phyloP scores from a whole-genome alignment of 257 asterid species.

The Salvia hispanica region DNA sequence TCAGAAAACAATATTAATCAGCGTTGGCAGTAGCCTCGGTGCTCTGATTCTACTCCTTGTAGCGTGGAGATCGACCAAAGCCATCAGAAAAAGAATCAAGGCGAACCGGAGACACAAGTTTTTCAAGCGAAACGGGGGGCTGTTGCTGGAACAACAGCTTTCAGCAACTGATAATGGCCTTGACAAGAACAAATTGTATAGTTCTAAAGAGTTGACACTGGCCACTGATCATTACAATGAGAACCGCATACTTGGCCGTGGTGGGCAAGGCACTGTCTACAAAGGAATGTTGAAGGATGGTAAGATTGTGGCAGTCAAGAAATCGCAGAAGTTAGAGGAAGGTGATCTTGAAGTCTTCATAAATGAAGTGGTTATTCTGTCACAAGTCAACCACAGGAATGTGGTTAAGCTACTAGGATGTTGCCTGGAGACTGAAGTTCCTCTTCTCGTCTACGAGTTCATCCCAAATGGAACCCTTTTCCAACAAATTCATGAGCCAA shows the following conservation, averaged over 20 bases:
- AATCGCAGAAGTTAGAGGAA: slow-evolving; percentile 29
- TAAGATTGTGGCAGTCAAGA: slow-evolving; percentile 42
- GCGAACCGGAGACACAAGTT: slow-evolving; percentile 24
- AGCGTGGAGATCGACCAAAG: not conserved
- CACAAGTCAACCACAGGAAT: slow-evolving; percentile 42
- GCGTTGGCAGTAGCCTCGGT: slow-evolving; percentile 18
- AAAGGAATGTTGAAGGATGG: slow-evolving; percentile 43
- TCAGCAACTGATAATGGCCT: slow-evolving; percentile 29
- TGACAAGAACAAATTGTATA: slow-evolving; percentile 31
- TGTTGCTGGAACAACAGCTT: slow-evolving; percentile 35
- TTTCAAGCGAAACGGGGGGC: slow-evolving; percentile 43
- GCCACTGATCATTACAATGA: slow-evolving; percentile 40
- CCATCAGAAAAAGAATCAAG: slow-evolving; percentile 24
- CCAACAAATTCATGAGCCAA: slow-evolving; percentile 39
- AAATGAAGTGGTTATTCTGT: slow-evolving; percentile 44
- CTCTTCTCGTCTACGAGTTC: slow-evolving; percentile 39
- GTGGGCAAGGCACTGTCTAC: slow-evolving; percentile 52
- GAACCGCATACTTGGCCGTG: slow-evolving; percentile 41
- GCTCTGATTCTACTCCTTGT: slow-evolving; percentile 2
- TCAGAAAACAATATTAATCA: not conserved
- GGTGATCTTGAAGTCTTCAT: slow-evolving; percentile 38
- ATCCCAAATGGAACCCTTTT: slow-evolving; percentile 39
- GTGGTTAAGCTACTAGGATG: slow-evolving; percentile 42
- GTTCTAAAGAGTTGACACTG: slow-evolving; percentile 29
- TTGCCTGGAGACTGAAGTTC: slow-evolving; percentile 41